Conservation (phyloP, 331 rosid species). For the Phaseolus coccineus region DNA sequence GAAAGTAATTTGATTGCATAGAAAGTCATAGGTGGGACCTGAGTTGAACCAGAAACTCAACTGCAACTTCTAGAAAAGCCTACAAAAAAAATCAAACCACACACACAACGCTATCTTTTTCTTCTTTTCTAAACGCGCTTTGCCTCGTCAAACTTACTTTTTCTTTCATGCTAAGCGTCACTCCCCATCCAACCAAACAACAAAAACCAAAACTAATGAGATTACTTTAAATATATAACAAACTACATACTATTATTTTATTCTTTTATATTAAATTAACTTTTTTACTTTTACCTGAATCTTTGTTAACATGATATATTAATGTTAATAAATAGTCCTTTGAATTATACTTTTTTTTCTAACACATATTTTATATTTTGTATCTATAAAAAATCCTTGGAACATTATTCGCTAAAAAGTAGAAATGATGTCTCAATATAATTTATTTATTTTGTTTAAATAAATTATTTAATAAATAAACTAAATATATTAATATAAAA, state of each 20-base stretch:
- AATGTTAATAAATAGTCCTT: too few species aligned
- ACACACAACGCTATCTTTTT: not conserved
- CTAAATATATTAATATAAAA: too few species aligned
- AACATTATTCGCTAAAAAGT: too few species aligned
- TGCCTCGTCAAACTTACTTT: not conserved
- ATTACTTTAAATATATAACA: not conserved
- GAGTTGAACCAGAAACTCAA: not conserved
- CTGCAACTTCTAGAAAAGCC: slow-evolving; percentile 8
- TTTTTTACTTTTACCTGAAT: too few species aligned
- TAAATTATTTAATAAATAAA: too few species aligned
- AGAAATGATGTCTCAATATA: too few species aligned
- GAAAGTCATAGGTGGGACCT: not conserved
- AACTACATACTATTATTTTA: not conserved
- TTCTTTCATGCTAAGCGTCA: not conserved
- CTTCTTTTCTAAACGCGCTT: slow-evolving; percentile 42
- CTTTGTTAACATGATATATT: too few species aligned
- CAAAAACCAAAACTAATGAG: not conserved
- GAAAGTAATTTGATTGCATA: not conserved
- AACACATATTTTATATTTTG: too few species aligned
- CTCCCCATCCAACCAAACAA: not conserved
- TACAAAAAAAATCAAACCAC: slow-evolving; percentile 7
- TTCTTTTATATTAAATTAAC: not conserved
- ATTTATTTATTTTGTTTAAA: too few species aligned
- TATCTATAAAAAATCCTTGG: too few species aligned
- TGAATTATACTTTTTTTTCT: too few species aligned